Conservation (phyloP, 2,329 filamentous ascomycete species). For the Graphilbum fragrans region DNA sequence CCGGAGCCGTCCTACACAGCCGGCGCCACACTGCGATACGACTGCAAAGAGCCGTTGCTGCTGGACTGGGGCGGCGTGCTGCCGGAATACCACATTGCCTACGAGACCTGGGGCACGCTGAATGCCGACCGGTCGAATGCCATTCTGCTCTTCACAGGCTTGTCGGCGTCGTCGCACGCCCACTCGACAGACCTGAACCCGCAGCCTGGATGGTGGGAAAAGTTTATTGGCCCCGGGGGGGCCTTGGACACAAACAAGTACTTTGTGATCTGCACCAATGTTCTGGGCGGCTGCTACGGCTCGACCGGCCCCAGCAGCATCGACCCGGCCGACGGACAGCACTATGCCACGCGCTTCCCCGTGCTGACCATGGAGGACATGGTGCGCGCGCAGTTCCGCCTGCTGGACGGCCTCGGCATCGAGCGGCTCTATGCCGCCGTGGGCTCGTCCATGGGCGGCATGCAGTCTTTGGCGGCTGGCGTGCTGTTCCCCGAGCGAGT, state of each 20-base stretch:
- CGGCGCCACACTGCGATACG: slow-evolving; percentile 69
- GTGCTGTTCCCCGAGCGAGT: slow-evolving; percentile 74
- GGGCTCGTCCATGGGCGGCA: slow-evolving; percentile 94
- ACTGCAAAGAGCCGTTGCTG: slow-evolving; percentile 60
- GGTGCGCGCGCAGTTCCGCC: slow-evolving; percentile 87
- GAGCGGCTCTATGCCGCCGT: slow-evolving; percentile 79
- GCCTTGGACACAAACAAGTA: slow-evolving; percentile 86
- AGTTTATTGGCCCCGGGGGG: slow-evolving; percentile 81
- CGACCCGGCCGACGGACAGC: slow-evolving; percentile 77
- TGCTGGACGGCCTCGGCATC: slow-evolving; percentile 71
- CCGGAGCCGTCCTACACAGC: slow-evolving; percentile 92
- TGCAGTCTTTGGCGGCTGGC: slow-evolving; percentile 87
- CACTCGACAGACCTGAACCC: slow-evolving; percentile 81
- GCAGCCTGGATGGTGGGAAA: slow-evolving; percentile 96
- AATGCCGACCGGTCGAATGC: slow-evolving; percentile 76
- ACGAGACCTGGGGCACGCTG: slow-evolving; percentile 81
- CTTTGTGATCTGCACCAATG: slow-evolving; percentile 91
- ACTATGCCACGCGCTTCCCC: slow-evolving; percentile 88
- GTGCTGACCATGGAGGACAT: slow-evolving; percentile 95
- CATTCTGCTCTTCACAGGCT: slow-evolving; percentile 82
- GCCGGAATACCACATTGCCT: slow-evolving; percentile 78
- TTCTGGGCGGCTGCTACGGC: slow-evolving; percentile 90
- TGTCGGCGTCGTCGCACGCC: slow-evolving; percentile 95
- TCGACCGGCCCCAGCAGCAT: slow-evolving; percentile 83
- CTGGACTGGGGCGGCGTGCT: slow-evolving; percentile 95